A percentile compares a stretch with the other conserved stretches of the same genome.
Evolutionary conservation across 1,139 yeast species (phyloP).

Genomic region (Pichia sorboxylosa): DNA sequence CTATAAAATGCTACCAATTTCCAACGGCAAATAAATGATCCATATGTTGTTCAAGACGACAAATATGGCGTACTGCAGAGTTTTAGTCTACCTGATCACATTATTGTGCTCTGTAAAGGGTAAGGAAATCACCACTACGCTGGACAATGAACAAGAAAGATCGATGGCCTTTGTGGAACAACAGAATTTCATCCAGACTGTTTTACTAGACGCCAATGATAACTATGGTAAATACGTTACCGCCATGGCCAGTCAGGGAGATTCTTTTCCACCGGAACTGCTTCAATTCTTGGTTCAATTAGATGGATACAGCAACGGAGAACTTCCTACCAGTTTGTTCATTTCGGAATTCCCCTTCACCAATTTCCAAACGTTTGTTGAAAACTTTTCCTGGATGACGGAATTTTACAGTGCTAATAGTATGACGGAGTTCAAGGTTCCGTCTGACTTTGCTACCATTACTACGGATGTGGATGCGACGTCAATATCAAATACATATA

Average conservation of each 20-base stretch:
- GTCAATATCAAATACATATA: not conserved
- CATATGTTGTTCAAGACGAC: too few relatives aligned
- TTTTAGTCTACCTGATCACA: too few relatives aligned
- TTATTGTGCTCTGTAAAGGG: too few relatives aligned
- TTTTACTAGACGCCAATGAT: constrained; percentile 23
- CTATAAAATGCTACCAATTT: too few relatives aligned
- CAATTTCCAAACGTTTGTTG: constrained; percentile 29
- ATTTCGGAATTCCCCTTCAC: constrained; percentile 30
- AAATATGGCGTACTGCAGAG: too few relatives aligned
- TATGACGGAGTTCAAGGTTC: constrained; percentile 26
- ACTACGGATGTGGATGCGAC: not conserved
- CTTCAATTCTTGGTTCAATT: constrained; percentile 24
- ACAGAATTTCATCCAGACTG: constrained; percentile 20
- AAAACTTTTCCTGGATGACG: constrained; percentile 34
- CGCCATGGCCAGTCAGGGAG: constrained; percentile 22
- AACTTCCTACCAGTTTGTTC: constrained; percentile 23
- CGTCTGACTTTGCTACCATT: constrained; percentile 15
- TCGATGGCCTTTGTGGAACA: constrained; percentile 24
- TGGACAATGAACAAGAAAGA: constrained; percentile 13
- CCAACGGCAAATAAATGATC: too few relatives aligned
- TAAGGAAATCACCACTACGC: constrained; percentile 15
- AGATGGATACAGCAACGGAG: constrained; percentile 9
- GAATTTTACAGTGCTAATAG: constrained; percentile 25
- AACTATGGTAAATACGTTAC: constrained; percentile 20
- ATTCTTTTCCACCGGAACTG: constrained; percentile 24